Conservation (phyloP, 345 rosid genomes). For the Raphanus sativus region DNA sequence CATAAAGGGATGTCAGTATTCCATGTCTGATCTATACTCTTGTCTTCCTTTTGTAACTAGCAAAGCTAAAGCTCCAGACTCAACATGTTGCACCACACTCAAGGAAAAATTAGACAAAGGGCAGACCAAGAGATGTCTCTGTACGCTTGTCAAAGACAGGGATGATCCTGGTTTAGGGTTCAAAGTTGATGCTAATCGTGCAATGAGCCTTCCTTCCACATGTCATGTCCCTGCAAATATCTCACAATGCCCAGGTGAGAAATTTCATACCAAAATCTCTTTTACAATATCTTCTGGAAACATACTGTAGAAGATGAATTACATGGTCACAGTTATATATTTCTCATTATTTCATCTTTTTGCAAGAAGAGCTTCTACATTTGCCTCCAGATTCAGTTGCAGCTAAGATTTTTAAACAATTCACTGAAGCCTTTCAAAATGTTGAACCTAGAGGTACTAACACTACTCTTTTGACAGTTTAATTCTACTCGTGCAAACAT, state of each 20-base stretch:
- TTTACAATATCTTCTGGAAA: not conserved
- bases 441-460: slow-evolving; percentile 23
- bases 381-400: slow-evolving; percentile 39
- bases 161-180: slow-evolving; percentile 45
- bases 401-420: slow-evolving; percentile 40
- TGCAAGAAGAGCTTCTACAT: slow-evolving; percentile 44
- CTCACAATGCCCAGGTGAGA: slow-evolving; percentile 45
- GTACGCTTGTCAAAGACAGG: slow-evolving; percentile 41
- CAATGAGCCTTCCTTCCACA: slow-evolving; percentile 42
- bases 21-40: slow-evolving; percentile 40
- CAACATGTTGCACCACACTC: slow-evolving; percentile 41
- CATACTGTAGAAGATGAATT: not conserved
- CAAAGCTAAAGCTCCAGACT: slow-evolving; percentile 39
- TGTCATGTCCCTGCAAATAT: slow-evolving; percentile 43
- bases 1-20: slow-evolving; percentile 41
- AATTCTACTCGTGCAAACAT: not conserved
- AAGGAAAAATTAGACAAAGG: slow-evolving; percentile 31
- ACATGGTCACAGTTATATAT: not conserved
- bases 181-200: slow-evolving; percentile 47
- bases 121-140: slow-evolving; percentile 45
- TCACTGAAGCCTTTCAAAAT: slow-evolving; percentile 24
- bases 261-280: not conserved
- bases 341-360: slow-evolving; percentile 16
- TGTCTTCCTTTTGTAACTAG: slow-evolving; percentile 45
- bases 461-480: not conserved